Percentiles rank a stretch among this genome's conserved stretches.
phyloP scores from a whole-genome alignment of 495 filamentous ascomycete species.

The Neurospora sp. region DNA sequence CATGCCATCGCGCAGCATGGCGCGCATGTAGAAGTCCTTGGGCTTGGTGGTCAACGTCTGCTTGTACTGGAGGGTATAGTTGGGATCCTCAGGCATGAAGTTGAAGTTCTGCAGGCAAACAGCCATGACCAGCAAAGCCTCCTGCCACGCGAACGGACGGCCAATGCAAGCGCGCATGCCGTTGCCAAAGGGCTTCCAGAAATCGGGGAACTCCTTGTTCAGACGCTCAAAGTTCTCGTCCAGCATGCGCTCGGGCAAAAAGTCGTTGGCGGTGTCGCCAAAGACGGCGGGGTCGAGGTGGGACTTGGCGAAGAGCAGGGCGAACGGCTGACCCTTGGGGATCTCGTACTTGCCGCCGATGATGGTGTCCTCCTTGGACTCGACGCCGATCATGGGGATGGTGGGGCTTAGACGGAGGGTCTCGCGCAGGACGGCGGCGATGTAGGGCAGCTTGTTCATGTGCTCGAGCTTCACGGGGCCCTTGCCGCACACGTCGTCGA shows the following conservation, averaged over 20 bases:
- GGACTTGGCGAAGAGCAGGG: constrained; percentile 44
- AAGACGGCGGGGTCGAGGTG: constrained; percentile 40
- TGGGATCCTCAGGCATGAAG: constrained; percentile 44
- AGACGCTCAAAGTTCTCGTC: constrained; percentile 50
- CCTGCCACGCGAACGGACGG: constrained; percentile 55
- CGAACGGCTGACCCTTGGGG: constrained; percentile 39
- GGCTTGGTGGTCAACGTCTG: constrained; percentile 72
- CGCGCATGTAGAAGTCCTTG: constrained; percentile 60
- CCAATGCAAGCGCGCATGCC: constrained; percentile 43
- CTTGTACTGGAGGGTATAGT: constrained; percentile 56
- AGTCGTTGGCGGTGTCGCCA: constrained; percentile 45
- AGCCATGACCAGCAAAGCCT: constrained; percentile 41
- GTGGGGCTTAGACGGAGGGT: constrained; percentile 57
- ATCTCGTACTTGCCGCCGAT: constrained; percentile 60
- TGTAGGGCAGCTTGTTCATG: constrained; percentile 44
- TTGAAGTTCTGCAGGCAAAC: constrained; percentile 56
- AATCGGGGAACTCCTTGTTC: constrained; percentile 32
- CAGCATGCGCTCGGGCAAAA: constrained; percentile 55
- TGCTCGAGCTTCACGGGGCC: constrained; percentile 56
- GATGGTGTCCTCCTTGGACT: constrained; percentile 35
- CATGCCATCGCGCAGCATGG: constrained; percentile 46
- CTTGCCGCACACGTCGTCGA: constrained; percentile 53
- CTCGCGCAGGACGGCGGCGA: constrained; percentile 56
- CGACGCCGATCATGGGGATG: constrained; percentile 45
- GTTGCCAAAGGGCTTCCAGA: constrained; percentile 55